Conservation (phyloP, 139 green algal genomes). For the Chlamydomonas sp. region DNA sequence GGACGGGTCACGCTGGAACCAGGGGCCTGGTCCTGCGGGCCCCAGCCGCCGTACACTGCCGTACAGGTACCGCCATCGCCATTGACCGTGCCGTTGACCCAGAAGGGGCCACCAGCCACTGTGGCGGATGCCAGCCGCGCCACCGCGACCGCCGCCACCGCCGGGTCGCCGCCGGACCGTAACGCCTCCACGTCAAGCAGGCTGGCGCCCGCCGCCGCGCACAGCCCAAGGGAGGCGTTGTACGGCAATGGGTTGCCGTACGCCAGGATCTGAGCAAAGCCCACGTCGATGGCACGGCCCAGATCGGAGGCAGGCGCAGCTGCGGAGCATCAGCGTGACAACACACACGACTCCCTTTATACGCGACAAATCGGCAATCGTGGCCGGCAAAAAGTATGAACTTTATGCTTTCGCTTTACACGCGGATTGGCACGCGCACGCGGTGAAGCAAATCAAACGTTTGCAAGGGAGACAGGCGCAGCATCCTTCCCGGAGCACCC, state of each 20-base stretch:
- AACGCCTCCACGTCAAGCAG: background rate
- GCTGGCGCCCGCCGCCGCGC: no score
- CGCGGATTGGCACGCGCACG: no score
- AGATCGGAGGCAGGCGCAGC: background rate
- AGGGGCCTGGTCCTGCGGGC: background rate
- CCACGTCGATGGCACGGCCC: background rate
- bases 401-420: no score
- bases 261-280: background rate
- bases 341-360: no score
- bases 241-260: background rate
- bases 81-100: background rate
- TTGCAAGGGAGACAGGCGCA: no score
- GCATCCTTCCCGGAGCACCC: background rate
- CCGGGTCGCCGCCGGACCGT: background rate
- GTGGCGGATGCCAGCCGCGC: background rate
- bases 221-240: background rate
- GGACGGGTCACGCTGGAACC: background rate
- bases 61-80: background rate
- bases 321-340: background rate
- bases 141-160: background rate
- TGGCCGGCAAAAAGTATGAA: no score
- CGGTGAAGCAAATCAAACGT: no score
- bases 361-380: no score
- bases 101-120: background rate
- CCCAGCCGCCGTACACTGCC: constrained; percentile 23